Evolutionary conservation across 2,329 filamentous ascomycete species (phyloP), one percentile per base, ranked within the genome.

Genomic region (Sporothrix curviconia): DNA sequence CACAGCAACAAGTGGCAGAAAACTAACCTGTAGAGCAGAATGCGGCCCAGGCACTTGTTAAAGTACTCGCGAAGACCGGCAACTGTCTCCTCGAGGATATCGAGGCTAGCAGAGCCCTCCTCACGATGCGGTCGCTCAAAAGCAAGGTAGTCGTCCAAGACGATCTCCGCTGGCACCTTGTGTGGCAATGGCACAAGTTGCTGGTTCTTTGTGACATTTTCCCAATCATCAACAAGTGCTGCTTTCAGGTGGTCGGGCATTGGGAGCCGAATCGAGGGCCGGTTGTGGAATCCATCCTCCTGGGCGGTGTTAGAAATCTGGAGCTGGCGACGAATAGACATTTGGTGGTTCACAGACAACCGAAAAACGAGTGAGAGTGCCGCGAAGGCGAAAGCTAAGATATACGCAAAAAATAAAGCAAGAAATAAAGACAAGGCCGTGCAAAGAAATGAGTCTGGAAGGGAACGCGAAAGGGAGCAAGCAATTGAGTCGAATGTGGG

Each of bases 201-300:
- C 64, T 90, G 84, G 69, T 95, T 94, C 75, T 96, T 97, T 57
- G 94, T 99, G 61, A 99, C 85, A 66, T 96, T 95, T 72, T 99
- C 94, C 94, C 94, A 99, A 71, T 99, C 94, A 69, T 99, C 94
- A 22, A 99, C 94, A 3, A 99, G 83, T 61, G 95, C 81, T 15
- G 89, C 90, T 75, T 97, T 96, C 63, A 99, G 79, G 63, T 88
- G 84, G 68, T 97, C 94, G 0, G 94, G 91, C 62, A 97, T 85
- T 51, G 86, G 80, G 42, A 99, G 81, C 65, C 90, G 89, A 66
- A 99, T 87, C 17, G 90, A 90, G 19, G 92, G 92, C 58, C 91
- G 85, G 61, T 81, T 80, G 67, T 91, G 84, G 69, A 96, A 99
- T 4, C 81, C 77, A 60, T 97, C 94, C 76, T 97, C 94, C 92